Evolutionary conservation across 1,284 basidiomycete genomes (phyloP).

Genomic region (Grifola frondosa): DNA sequence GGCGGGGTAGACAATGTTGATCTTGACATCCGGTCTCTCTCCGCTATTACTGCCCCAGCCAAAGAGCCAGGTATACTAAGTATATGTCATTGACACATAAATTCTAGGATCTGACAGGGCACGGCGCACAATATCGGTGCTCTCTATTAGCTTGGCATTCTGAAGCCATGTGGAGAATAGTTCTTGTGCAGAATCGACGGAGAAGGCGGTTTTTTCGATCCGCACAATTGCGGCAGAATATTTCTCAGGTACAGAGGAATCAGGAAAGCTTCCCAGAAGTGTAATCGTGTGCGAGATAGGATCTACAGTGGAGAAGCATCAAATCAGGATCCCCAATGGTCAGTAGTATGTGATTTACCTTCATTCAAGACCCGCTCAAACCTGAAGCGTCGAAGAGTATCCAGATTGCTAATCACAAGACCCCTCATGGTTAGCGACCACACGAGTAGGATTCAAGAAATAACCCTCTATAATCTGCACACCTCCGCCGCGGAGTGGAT

Average conservation of each 20-base stretch:
- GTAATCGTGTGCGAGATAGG: slow-evolving; percentile 46
- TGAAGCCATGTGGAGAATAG: slow-evolving; percentile 28
- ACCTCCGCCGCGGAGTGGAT: no score
- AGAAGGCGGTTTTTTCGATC: slow-evolving; percentile 56
- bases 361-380: slow-evolving; percentile 61
- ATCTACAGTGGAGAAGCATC: slow-evolving; percentile 37
- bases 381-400: slow-evolving; percentile 38
- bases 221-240: slow-evolving; percentile 53
- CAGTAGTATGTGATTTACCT: slow-evolving; percentile 33
- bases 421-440: no score
- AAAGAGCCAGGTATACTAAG: slow-evolving; percentile 44
- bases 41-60: slow-evolving; percentile 39
- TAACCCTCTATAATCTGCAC: no score
- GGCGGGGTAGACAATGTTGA: slow-evolving; percentile 80
- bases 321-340: neutral
- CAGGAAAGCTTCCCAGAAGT: slow-evolving; percentile 42
- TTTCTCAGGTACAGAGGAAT: slow-evolving; percentile 20
- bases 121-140: slow-evolving; percentile 46
- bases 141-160: slow-evolving; percentile 36
- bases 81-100: neutral
- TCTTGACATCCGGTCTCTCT: slow-evolving; percentile 48
- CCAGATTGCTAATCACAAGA: no score
- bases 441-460: no score
- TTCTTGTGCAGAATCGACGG: slow-evolving; percentile 30
- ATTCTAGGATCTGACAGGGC: neutral